Base-by-base conservation (phyloP, 768 basidiomycete genomes). In the Pisolithus albus region DNA sequence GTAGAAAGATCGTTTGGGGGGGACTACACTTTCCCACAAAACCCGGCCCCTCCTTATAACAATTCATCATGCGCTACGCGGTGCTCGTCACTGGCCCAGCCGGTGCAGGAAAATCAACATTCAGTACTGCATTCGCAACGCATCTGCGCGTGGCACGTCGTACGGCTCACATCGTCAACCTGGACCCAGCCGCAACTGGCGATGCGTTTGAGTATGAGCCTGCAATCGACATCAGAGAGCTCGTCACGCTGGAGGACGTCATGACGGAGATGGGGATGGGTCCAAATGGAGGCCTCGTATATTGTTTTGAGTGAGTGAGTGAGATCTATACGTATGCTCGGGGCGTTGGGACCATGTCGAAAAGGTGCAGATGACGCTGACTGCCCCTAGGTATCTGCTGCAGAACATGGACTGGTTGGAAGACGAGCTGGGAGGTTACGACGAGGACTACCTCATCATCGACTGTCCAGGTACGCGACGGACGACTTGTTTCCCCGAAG, bases 391-490 rank as follows among this genome's bases (percentile, higher is more conserved):
- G 68, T 98, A 98, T 75, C 78, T 99, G 49, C 70, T 96, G 58
- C 82, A 98, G 65, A 96, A 99, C 63, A 88, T 99, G 73, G 96
- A 98, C 68, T 99, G 96, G 96, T 75, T 98, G 28, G 90, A 96
- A 60, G 95, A 98, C 64, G 90, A 95, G 61, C 77, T 99, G 2
- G 94, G 94, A 4, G 86, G 88, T 10, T 99, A 81, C 66, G 94
- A 96, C 26, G 88, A 97, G 61, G 96, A 99, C 70, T 99, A 98
- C 71, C 79, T 93, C 42, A 81, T 94, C 53, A 81, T 93, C 54
- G 92, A 94, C 71, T 94, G 92, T 60, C 92, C 92, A 58, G 90
- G 89, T 88, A 59, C 44, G 74, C 53, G 34, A 13, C 40, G 36
- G 46, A 44, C 50, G 30, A n/a, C 36, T 30, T 49, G 6, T 30